Evolutionary conservation across 331 rosid species (phyloP), one percentile per base, ranked within the genome.

Genomic region (Arachis monticola): DNA sequence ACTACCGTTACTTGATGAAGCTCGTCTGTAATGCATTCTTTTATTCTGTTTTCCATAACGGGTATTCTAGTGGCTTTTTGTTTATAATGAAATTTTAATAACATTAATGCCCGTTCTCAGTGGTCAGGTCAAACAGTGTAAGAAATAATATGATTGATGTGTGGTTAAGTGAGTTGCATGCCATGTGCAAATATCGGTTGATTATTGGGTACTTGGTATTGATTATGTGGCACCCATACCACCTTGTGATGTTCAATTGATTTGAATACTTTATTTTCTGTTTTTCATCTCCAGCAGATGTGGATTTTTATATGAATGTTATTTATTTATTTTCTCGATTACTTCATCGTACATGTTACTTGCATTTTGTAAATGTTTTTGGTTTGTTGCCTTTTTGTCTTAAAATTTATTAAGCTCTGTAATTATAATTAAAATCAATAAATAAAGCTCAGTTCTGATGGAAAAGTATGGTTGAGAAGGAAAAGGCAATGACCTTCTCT

Each of bases 1-100:
- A 44, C 52, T 9, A 75, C 41, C 10, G 22, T 80, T 73, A 32
- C 77, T 78, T 63, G 62, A 30, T 73, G 59, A 74, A 50, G 50
- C 72, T 35, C 72, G 50, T 74, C 55, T 51, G 52, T 59, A 70
- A 3, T 45, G 64, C 32, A 32, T 12, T 44, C 38, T 38, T 53
- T 35, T 22, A 41, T 41, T 17, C 7, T 11, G 61, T 61, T 47
- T 30, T 35, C 10, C 8, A 9, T 41, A 38, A 10, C 5, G 35
- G 67, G 11, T n/a, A n/a, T n/a, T 11, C 60, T 57, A 68, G 57
- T 67, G 40, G 77, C n/a, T 46, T 45, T 55, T 13, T 67, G 47
- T 57, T 60, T 50, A 46, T 40, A 40, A 31, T 68, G 70, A 47
- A 30, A 56, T 10, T 60, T 10, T 42, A 56, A 56, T 6, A 55